Conservation (phyloP, 805 yeast genomes). For the Yamadazyma takamatsuzukensis region DNA sequence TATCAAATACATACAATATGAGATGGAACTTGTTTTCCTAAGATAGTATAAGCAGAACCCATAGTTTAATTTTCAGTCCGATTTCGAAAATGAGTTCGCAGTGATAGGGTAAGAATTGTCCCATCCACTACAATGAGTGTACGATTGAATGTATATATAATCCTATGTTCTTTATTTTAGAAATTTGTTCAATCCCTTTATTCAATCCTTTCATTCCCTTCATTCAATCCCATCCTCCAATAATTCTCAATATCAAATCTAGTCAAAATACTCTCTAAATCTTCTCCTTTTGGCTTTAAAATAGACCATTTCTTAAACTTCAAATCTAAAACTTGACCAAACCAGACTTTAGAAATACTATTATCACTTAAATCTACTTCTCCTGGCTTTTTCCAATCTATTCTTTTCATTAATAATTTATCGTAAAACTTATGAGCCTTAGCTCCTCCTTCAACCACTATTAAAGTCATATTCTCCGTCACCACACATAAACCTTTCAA, state of each 20-base stretch:
- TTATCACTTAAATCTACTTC: slow-evolving; percentile 38
- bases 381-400: slow-evolving; percentile 58
- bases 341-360: slow-evolving; percentile 58
- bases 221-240: no score
- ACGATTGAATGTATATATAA: no score
- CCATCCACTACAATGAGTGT: no score
- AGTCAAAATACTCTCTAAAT: slow-evolving; percentile 44
- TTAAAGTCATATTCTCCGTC: slow-evolving; percentile 46
- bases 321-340: slow-evolving; percentile 54
- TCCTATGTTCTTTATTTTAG: no score
- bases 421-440: slow-evolving; percentile 60
- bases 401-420: slow-evolving; percentile 56
- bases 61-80: no score
- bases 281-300: slow-evolving; percentile 51
- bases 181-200: no score
- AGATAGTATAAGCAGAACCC: slow-evolving; percentile 41
- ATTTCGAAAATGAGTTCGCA: not conserved
- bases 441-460: slow-evolving; percentile 74
- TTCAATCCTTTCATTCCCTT: no score
- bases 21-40: slow-evolving; percentile 44
- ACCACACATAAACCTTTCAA: slow-evolving; percentile 61
- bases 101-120: not conserved
- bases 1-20: slow-evolving; percentile 39
- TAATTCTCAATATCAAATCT: slow-evolving; percentile 56
- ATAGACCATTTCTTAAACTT: slow-evolving; percentile 70